A percentile compares a stretch with the other conserved stretches of the same genome.
phyloP scores from a whole-genome alignment of 2,329 filamentous ascomycete species.

The Trichoderma guizhouense region DNA sequence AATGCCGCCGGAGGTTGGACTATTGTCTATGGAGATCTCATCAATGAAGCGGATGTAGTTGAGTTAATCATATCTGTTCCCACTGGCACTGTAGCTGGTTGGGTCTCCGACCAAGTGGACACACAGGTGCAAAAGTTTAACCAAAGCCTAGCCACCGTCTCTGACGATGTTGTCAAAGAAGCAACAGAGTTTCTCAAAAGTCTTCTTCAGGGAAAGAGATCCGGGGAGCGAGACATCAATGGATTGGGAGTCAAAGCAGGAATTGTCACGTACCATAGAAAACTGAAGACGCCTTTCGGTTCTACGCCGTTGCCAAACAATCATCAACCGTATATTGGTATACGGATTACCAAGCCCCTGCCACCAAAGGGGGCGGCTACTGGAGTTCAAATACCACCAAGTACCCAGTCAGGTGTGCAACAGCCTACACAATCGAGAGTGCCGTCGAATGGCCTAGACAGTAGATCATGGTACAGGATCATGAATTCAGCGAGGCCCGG shows the following conservation, averaged over 20 bases:
- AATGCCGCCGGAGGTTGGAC: background rate
- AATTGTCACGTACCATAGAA: background rate
- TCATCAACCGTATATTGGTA: background rate
- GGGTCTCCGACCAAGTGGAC: background rate
- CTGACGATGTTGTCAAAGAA: background rate
- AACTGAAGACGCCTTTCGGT: background rate
- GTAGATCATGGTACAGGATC: background rate
- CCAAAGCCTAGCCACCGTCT: background rate
- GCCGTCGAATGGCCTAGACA: background rate
- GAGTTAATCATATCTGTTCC: background rate
- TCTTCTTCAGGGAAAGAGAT: background rate
- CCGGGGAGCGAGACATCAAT: background rate
- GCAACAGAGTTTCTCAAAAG: background rate
- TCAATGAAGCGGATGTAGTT: background rate
- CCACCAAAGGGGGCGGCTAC: background rate
- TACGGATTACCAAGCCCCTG: background rate
- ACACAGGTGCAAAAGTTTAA: background rate
- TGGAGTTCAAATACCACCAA: background rate
- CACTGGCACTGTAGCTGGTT: background rate
- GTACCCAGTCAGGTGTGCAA: background rate
- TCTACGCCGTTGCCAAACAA: background rate
- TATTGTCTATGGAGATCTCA: background rate
- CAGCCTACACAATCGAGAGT: background rate
- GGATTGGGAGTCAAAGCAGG: background rate
- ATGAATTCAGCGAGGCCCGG: background rate